Base-by-base conservation (phyloP, 2,329 filamentous ascomycete species). In the Metarhizium humberi region DNA sequence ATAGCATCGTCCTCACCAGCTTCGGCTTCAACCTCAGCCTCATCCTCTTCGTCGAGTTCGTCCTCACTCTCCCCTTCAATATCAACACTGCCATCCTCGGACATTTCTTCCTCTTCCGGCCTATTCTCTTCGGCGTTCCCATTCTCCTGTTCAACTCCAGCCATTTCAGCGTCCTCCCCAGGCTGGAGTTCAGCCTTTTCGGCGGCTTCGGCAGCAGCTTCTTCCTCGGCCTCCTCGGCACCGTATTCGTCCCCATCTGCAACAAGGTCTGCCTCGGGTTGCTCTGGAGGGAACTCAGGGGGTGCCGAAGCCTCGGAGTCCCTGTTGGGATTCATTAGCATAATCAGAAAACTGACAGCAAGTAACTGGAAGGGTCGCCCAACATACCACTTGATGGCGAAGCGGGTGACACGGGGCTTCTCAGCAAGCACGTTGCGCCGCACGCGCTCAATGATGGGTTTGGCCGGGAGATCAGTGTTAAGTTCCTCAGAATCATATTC, bases 271-370 rank as follows among this genome's bases (percentile, higher is more conserved):
- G 92, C 94, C 71, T 99, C 94, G 46, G 94, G 94, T 75, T 99
- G 94, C 71, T 99, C 94, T 58, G 94, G 95, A 34, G 94, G 94
- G 71, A 90, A 99, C 73, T 99, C 92, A 60, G 94, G 86, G 2
- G 94, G 94, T 34, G 94, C 94, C 69, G 91, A 94, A 61, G 92
- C 92, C 67, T 99, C 94, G n/a, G 90, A 94, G 69, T 99, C 94
- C 92, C 92, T 96, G 60, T 6, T 3, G 8, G 52, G 6, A 14
- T 20, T 1, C n/a, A 34, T 61, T 50, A 61, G 51, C 2, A 34
- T 59, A 51, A 56, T 54, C 46, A 53, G 5, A 36, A 48, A 13
- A 40, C n/a, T 18, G 20, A n/a, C 11, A 20, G 2, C 42, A 42
- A 34, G 14, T 32, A 52, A 5, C 42, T 18, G 7, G 25, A 40